A percentile compares a stretch with the other conserved stretches of the same genome.
Evolutionary conservation across 371 early-diverging fungal species (phyloP).

Genomic region (Lichtheimia hyalospora): DNA sequence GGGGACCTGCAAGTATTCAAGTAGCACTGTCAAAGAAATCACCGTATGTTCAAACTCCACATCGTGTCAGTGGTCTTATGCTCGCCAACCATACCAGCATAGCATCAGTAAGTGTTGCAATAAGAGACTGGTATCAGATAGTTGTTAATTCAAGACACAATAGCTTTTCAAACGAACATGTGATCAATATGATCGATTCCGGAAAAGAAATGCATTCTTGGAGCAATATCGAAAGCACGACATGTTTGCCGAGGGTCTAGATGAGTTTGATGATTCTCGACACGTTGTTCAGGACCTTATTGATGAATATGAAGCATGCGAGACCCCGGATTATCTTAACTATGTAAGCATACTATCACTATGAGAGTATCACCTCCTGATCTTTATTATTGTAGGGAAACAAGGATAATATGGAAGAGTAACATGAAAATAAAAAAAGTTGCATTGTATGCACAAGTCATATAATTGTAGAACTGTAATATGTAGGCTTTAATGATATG

Average conservation of each 20-base stretch:
- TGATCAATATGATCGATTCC: slow-evolving; percentile 96
- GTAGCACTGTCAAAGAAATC: slow-evolving; percentile 92
- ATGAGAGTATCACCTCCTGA: too few species aligned
- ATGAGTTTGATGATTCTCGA: slow-evolving; percentile 91
- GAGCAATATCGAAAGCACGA: slow-evolving; percentile 92
- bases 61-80: slow-evolving; percentile 97
- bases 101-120: slow-evolving; percentile 61
- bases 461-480: too few species aligned
- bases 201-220: slow-evolving; percentile 98
- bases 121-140: not conserved
- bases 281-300: slow-evolving; percentile 90
- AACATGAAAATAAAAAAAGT: too few species aligned
- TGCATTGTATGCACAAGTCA: too few species aligned
- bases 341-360: slow-evolving; percentile 26
- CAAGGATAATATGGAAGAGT: too few species aligned
- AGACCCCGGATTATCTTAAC: slow-evolving; percentile 81
- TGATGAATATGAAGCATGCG: slow-evolving; percentile 93
- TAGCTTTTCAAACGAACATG: slow-evolving; percentile 92
- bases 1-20: slow-evolving; percentile 99
- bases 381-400: too few species aligned
- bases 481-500: too few species aligned
- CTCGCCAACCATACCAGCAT: slow-evolving; percentile 98
- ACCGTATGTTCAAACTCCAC: slow-evolving; percentile 89
- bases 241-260: slow-evolving; percentile 82
- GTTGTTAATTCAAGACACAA: not conserved